Base-by-base conservation (phyloP, 176 grass and related monocot species). In the Miscanthus lutarioriparius region DNA sequence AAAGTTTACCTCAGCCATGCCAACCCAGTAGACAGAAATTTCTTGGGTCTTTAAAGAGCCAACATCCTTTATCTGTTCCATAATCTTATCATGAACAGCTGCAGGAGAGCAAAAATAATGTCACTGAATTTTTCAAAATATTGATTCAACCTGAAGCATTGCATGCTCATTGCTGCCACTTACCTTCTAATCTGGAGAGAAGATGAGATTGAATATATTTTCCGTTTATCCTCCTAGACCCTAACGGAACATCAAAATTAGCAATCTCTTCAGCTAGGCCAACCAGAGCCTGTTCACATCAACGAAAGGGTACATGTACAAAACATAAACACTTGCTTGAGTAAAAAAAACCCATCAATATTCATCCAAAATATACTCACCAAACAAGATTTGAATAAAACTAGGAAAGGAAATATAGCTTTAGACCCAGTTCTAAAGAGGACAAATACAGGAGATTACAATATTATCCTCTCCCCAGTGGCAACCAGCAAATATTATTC, bases 121-220 rank as follows among this genome's bases (percentile, higher is more conserved):
- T 72, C 25, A 83, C 38, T 9, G 23, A 76, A 64, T 64, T n/a
- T 56, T 71, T 62, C 20, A 61, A 14, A 14, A 11, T 67, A 27
- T 35, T 41, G 70, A 74, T 39, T 89, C 63, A 91, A 77, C 70
- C 67, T 82, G 7, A 32, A 54, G 79, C 10, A 77, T 58, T 32
- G 32, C 45, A 75, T 0, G 7, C 28, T 33, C 27, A 33, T 65
- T 81, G 77, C 38, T 26, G 58, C 27, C 63, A 75, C 61, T 75
- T 87, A 94, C 96, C 96, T 96, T 94, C 89, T 83, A 98, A 86
- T 86, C 96, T 94, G 79, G 85, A 83, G 66, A 94, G 80, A 88
- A 98, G 93, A 94, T 91, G 91, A 65, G 96, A 95, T 39, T 94
- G 93, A 64, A 98, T 89, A 90, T 98, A 96, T 54, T 92, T 98